Conservation (phyloP, 495 filamentous ascomycete species). For the Aspergillus sparsus region DNA sequence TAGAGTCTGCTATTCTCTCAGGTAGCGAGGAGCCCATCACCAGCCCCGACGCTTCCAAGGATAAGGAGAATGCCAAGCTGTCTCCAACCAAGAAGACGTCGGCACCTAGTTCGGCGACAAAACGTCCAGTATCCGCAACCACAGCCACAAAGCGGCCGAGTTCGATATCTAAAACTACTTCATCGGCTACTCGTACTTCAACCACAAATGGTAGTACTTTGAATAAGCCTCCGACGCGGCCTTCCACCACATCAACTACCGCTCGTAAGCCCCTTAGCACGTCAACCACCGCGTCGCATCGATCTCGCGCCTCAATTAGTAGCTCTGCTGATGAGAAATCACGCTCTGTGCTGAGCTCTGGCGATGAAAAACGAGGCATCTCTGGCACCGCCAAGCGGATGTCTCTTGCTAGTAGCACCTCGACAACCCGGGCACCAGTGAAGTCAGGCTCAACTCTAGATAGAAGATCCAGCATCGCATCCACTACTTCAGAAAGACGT, state of each 20-base stretch:
- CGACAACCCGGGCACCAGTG: conserved; percentile 37
- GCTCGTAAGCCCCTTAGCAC: conserved; percentile 43
- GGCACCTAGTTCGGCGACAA: conserved; percentile 26
- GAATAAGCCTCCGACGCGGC: conserved; percentile 49
- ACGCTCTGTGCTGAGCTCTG: conserved; percentile 46
- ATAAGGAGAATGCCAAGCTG: conserved; percentile 38
- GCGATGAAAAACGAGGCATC: conserved; percentile 49
- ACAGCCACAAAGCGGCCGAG: conserved; percentile 41
- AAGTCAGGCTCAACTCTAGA: conserved; percentile 43
- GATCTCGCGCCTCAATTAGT: conserved; percentile 47
- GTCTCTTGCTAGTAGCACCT: conserved; percentile 44
- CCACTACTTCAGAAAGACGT: conserved; percentile 37
- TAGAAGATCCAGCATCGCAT: conserved; percentile 45
- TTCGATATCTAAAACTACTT: conserved; percentile 34
- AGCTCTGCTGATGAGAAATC: conserved; percentile 53
- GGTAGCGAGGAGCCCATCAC: conserved; percentile 40
- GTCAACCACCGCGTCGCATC: conserved; percentile 45
- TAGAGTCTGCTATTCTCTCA: conserved; percentile 40
- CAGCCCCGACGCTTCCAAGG: conserved; percentile 45
- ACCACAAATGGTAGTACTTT: conserved; percentile 38
- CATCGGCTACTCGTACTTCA: conserved; percentile 32
- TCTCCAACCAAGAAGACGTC: conserved; percentile 37
- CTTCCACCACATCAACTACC: conserved; percentile 37
- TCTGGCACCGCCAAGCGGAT: conserved; percentile 49
- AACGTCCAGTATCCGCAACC: conserved; percentile 37